Conservation (phyloP, 306 rosid species). For the Prunus dulcis region DNA sequence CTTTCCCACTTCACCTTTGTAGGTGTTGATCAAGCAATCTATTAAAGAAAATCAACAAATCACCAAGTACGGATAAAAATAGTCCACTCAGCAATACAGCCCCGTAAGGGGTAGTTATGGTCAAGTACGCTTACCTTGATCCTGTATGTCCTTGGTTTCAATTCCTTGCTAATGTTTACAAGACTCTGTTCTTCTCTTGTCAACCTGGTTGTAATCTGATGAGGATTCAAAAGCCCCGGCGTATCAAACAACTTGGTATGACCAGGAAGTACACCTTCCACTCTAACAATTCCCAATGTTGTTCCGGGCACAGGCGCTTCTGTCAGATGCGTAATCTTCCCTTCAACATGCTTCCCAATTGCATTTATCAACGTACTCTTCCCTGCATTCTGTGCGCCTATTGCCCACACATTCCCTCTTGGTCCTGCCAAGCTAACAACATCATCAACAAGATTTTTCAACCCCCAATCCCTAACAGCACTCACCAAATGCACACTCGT, state of each 20-base stretch:
- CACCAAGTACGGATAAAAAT: neutral
- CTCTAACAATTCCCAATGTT: constrained; percentile 88
- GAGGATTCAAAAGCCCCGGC: constrained; percentile 88
- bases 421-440: constrained; percentile 64
- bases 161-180: constrained; percentile 79
- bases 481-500: constrained; percentile 95
- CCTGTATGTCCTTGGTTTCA: constrained; percentile 91
- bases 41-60: neutral
- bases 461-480: constrained; percentile 76
- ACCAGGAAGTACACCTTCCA: constrained; percentile 80
- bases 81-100: neutral
- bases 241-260: constrained; percentile 89
- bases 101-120: neutral
- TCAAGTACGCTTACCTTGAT: constrained; percentile 59
- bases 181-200: constrained; percentile 83
- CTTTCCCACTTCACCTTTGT: neutral
- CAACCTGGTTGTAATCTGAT: constrained; percentile 82
- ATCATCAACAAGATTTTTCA: constrained; percentile 71
- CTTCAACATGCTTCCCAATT: constrained; percentile 58
- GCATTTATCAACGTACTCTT: constrained; percentile 87
- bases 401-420: constrained; percentile 88
- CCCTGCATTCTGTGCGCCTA: constrained; percentile 97
- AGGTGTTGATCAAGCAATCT: neutral
- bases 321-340: constrained; percentile 69
- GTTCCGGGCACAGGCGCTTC: constrained; percentile 97